A percentile compares a stretch with the other conserved stretches of the same genome.
Conservation (phyloP, 331 rosid species). For the Erythrophleum ivorense region DNA sequence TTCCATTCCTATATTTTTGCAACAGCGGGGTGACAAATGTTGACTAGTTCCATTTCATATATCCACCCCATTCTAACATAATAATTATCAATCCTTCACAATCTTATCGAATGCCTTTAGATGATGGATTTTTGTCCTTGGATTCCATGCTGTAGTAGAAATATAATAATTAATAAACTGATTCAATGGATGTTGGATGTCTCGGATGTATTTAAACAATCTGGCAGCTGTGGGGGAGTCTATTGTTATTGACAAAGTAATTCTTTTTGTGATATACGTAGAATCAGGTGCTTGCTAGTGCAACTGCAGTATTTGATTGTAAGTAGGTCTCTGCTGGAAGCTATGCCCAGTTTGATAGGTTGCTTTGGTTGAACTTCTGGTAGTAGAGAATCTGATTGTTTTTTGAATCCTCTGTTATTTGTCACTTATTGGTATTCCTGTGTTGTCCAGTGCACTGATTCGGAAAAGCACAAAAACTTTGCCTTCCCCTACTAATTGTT, state of each 20-base stretch:
- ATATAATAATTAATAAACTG: background rate
- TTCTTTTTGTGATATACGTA: background rate
- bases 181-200: background rate
- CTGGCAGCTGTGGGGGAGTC: background rate
- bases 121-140: too few relatives aligned
- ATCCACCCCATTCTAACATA: background rate
- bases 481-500: background rate
- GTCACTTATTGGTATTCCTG: background rate
- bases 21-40: background rate
- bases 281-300: background rate
- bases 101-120: too few relatives aligned
- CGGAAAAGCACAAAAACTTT: background rate
- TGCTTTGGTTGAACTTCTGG: background rate
- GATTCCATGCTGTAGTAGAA: background rate
- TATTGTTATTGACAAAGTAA: background rate
- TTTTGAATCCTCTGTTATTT: background rate
- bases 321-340: slow-evolving; percentile 9
- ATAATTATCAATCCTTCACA: too few relatives aligned
- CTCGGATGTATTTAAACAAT: background rate
- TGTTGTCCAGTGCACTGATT: slow-evolving; percentile 6
- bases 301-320: background rate
- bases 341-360: background rate
- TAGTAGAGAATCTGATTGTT: background rate
- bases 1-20: background rate
- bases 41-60: background rate